A percentile compares a stretch with the other conserved stretches of the same genome.
Evolutionary conservation across 148 eudicot species (phyloP).

Genomic region (Cornus suecica): DNA sequence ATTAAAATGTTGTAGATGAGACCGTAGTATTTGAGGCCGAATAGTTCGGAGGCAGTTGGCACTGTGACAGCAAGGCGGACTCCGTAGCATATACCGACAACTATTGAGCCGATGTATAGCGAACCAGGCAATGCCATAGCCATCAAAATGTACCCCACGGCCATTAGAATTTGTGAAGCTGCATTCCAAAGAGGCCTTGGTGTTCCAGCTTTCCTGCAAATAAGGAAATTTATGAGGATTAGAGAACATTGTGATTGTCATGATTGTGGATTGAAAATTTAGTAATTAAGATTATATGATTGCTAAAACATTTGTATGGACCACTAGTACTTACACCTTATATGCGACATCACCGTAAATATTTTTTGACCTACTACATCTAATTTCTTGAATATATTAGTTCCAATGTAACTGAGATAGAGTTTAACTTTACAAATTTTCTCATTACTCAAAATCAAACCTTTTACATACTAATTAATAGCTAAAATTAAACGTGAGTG

Average conservation of each 20-base stretch:
- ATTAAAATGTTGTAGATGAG: constrained; percentile 46
- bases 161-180: constrained; percentile 44
- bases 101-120: constrained; percentile 46
- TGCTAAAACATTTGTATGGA: too few species aligned
- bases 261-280: neutral
- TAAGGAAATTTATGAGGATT: neutral
- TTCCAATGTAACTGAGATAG: too few species aligned
- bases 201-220: constrained; percentile 40
- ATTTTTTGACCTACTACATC: too few species aligned
- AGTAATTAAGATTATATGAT: neutral
- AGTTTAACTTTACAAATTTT: too few species aligned
- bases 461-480: too few species aligned
- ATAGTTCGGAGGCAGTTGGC: constrained; percentile 53
- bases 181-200: constrained; percentile 62
- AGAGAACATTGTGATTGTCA: neutral
- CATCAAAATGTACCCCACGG: constrained; percentile 42
- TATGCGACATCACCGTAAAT: too few species aligned
- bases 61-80: constrained; percentile 61
- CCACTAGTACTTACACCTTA: too few species aligned
- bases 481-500: too few species aligned
- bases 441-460: too few species aligned
- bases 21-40: constrained; percentile 59
- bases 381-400: too few species aligned
- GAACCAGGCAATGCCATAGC: constrained; percentile 50
- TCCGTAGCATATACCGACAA: constrained; percentile 59